A percentile compares a stretch with the other conserved stretches of the same genome.
phyloP scores from a whole-genome alignment of 2,329 filamentous ascomycete genomes.

The Fusarium foetens region DNA sequence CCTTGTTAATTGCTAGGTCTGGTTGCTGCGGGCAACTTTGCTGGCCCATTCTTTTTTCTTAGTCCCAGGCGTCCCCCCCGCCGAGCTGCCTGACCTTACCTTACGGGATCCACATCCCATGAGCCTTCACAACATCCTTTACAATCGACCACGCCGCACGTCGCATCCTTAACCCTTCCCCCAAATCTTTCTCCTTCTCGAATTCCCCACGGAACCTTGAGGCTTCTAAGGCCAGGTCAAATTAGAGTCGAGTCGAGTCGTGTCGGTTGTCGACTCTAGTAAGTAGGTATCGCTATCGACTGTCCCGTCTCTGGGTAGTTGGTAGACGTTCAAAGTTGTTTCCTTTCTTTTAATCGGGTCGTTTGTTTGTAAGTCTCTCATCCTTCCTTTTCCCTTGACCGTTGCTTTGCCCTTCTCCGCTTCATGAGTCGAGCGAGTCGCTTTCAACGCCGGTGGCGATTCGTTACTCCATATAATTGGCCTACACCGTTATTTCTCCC shows the following conservation, averaged over 20 bases:
- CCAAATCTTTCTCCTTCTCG: conserved; percentile 36
- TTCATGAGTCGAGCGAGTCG: conserved; percentile 26
- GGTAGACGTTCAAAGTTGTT: conserved; percentile 17
- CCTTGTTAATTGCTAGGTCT: conserved; percentile 23
- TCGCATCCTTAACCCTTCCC: conserved; percentile 37
- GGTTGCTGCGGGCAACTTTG: conserved; percentile 45
- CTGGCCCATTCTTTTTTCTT: conserved; percentile 37
- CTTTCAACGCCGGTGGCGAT: conserved; percentile 45
- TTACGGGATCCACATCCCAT: conserved; percentile 27
- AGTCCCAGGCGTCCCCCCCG: conserved; percentile 6
- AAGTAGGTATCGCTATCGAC: conserved; percentile 23
- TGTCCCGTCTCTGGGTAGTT: conserved; percentile 7
- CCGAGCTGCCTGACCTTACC: conserved; percentile 12
- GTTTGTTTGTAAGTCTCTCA: conserved; percentile 38
- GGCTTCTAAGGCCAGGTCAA: conserved; percentile 27
- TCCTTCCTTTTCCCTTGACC: not conserved
- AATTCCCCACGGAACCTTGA: conserved; percentile 25
- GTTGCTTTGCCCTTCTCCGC: conserved; percentile 8
- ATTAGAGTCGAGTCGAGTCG: conserved; percentile 21
- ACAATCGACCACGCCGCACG: conserved; percentile 31
- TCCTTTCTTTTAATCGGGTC: conserved; percentile 24
- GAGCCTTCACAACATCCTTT: conserved; percentile 33
- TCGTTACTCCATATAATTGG: conserved; percentile 44
- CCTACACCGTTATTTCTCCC: conserved; percentile 25
- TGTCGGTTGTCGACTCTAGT: conserved; percentile 16